Conservation (phyloP, 129 eudicot species). For the Centella asiatica region DNA sequence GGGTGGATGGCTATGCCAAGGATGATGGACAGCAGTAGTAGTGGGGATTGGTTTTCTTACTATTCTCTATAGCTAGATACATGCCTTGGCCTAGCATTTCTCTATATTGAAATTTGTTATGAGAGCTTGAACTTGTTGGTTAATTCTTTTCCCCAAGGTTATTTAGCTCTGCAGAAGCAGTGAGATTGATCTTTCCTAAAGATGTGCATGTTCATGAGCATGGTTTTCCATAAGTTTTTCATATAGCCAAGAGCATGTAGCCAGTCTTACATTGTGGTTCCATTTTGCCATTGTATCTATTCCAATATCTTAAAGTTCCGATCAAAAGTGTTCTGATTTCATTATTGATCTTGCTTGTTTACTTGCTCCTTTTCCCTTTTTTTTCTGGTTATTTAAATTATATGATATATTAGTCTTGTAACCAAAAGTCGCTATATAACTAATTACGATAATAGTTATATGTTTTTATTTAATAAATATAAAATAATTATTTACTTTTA, state of each 20-base stretch:
- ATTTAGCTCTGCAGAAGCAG: neutral
- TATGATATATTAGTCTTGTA: too few relatives aligned
- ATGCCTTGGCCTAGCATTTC: neutral
- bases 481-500: too few relatives aligned
- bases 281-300: neutral
- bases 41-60: neutral
- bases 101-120: neutral
- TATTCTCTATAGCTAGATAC: neutral
- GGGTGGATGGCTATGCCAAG: neutral
- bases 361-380: neutral
- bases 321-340: neutral
- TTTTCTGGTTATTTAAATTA: neutral
- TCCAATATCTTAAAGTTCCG: neutral
- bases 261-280: neutral
- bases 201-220: neutral
- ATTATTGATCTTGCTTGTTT: neutral
- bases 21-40: conserved; percentile 1
- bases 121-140: conserved; percentile 1
- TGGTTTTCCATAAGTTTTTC: neutral
- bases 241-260: neutral
- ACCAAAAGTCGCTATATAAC: too few relatives aligned
- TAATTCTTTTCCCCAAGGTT: neutral
- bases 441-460: too few relatives aligned
- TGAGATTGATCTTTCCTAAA: conserved; percentile 6
- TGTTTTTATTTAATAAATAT: too few relatives aligned